Evolutionary conservation across 108 stramenopile genomes (phyloP), one percentile per base, ranked within the genome.

Genomic region (Nannochloropsis gaditana): DNA sequence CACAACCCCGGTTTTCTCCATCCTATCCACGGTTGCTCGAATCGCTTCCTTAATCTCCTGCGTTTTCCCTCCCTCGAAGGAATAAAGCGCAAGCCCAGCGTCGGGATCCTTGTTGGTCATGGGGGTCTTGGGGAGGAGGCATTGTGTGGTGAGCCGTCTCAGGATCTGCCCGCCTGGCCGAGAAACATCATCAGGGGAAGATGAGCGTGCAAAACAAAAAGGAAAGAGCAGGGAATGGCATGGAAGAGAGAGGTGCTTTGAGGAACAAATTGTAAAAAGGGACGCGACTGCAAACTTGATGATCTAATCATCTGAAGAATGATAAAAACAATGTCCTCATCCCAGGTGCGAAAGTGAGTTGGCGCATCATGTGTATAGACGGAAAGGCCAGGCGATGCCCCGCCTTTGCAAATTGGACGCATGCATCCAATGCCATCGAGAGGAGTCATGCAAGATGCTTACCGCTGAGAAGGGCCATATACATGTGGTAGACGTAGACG

Each of bases 401-500:
- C 31, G 31, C 31, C 31, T 31, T 31, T 31, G 31, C 31, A 31
- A 31, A 31, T 31, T 31, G 31, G 31, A 31, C 31, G 31, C 31
- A 31, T 31, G 31, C 31, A 31, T 31, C 31, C 31, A 31, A 31
- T 31, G 31, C 31, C 31, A 31, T 31, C 31, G 31, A 31, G 31
- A 31, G 31, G 31, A 31, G 31, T 31, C 31, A 31, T 31, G 1
- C 31, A 31, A 31, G 31, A 31, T 31, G 31, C 31, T 31, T 73
- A 73, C 59, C 59, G n/a, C 59, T 73, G 59, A 73, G 59, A 15
- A 73, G n/a, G n/a, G 59, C 59, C 59, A 73, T 73, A 2, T 73
- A 73, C 59, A 73, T 73, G 59, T 73, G 59, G 59, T 73, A 73
- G 59, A n/a, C 59, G 8, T 73, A 73, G 59, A 73, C 59, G 6